Base-by-base conservation (phyloP, 2,329 filamentous ascomycete genomes). In the Dothidotthia symphoricarpi region DNA sequence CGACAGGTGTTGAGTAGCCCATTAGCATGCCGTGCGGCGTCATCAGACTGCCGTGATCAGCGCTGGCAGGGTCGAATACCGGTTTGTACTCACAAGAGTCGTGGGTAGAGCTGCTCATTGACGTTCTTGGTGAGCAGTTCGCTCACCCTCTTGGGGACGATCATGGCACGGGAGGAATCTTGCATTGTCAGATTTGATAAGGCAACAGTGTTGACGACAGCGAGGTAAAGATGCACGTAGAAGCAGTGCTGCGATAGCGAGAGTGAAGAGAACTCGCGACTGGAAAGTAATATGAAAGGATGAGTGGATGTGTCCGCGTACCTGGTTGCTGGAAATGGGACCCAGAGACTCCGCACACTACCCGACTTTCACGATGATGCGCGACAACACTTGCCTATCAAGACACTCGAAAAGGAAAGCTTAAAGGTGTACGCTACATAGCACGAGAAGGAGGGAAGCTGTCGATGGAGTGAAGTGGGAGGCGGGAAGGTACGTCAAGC, bases 1-100 rank as follows among this genome's bases (percentile, higher is more conserved):
- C 66, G n/a, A 68, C 64, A 10, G 72, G 71, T 15, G 68, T 69
- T 13, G 67, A 73, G 53, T 75, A 73, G 28, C 73, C 72, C 34
- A 76, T 61, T 14, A 76, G 55, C 2, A 71, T 75, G 45, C 72
- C 73, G 49, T 74, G 75, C 15, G 71, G 70, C 19, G 73, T 75
- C 69, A 75, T 76, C 37, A 75, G 57, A 45, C 69, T 72, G 37
- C 11, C 31, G 29, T 12, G 6, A 29, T 57, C 26, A 57, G 47
- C 29, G 6, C n/a, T 24, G 10, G 31, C 5, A 10, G 13, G n/a
- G 13, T 28, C 6, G 11, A 25, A 16, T 15, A 25, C n/a, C 8
- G 4, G 19, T 22, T 9, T 25, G 4, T 24, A 61, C 66, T 54
- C 51, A 69, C 66, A 68, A 70, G 55, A 71, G 70, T 24, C 66